Evolutionary conservation across 1,284 basidiomycete species (phyloP), one percentile per base, ranked within the genome.

Genomic region (Abortiporus biennis): DNA sequence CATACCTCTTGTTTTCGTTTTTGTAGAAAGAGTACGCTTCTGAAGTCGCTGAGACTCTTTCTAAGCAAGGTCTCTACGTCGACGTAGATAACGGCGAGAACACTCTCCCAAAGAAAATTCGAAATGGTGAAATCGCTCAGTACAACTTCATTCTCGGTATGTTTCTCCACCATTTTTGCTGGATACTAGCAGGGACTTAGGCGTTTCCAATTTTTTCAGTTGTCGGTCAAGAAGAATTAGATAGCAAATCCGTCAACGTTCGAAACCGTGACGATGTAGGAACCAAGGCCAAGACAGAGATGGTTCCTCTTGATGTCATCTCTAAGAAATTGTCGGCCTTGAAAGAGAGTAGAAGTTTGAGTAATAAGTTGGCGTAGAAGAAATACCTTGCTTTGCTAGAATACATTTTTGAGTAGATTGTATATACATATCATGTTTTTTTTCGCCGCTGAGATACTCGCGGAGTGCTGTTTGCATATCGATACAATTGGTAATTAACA

Each of bases 61-160:
- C 72, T 51, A 72, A 76, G 42, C 67, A 77, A 5, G 92, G 91
- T 2, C 68, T 99, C 44, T 97, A 78, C 57, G 85, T 88, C 29
- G 96, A 99, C 55, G 92, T 90, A 12, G 96, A 99, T 64, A 84
- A 94, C 49, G 81, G 86, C 22, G 84, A 89, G 43, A 89, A 97
- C 62, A 99, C 96, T 1, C 76, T 99, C 22, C 85, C 81, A 50
- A 99, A 99, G 78, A 99, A 98, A 77, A 92, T 99, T 56, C 76
- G 91, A 22, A 94, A 92, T 57, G 91, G 85, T 22, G 90, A 94
- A 64, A 80, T 92, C 51, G 85, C 90, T 21, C 92, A 94, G 61
- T 96, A 96, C 71, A 99, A 97, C 70, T 98, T 97, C 62, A 92
- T 98, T 54, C 76, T 98, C 50, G 92, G 92, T 93, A 49, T 48